Evolutionary conservation across 345 rosid genomes (phyloP), one percentile per base, ranked within the genome.

Genomic region (Eucalyptus tenuipes): DNA sequence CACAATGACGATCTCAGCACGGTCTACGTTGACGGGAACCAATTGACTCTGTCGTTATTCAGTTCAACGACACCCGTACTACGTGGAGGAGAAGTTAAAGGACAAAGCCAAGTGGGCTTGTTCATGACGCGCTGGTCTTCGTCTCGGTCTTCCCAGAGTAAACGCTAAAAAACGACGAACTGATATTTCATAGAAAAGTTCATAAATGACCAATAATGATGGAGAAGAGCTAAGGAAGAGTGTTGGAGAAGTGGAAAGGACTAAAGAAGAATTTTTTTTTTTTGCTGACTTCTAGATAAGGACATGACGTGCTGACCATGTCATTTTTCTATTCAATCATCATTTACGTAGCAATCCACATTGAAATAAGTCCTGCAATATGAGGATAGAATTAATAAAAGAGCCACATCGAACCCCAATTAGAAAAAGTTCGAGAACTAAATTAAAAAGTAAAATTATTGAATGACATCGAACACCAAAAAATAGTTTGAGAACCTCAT

Each of bases 1-100:
- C 66, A 88, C 89, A 47, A 86, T 88, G 24, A 88, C 29, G 87
- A 89, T 88, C 87, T 89, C 89, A 1, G 92, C 75, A 59, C 57
- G 88, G 80, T 85, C 88, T 15, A 37, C 37, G 37, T 13, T 37
- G 55, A 87, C 24, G 64, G 85, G 37, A 50, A 87, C 90, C 29
- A 17, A 31, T 6, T 79, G 24, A 18, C 40, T 84, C 89, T 49
- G 45, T 87, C 49, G 47, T 66, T 10, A 61, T 87, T 59, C 24
- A 53, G 31, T 20, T 57, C 85, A 64, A 44, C n/a, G 18, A 52
- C 27, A 45, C 9, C 55, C 55, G 55, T 50, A 50, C 22, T 50
- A 50, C 55, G 61, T 55, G 61, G 66, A 61, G 33, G 33, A 61
- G 68, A 3, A 13, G 33, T 6, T 10, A 27, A 59, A 59, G 33